Base-by-base conservation (phyloP, 2,329 filamentous ascomycete species). In the Fusarium mangiferae region DNA sequence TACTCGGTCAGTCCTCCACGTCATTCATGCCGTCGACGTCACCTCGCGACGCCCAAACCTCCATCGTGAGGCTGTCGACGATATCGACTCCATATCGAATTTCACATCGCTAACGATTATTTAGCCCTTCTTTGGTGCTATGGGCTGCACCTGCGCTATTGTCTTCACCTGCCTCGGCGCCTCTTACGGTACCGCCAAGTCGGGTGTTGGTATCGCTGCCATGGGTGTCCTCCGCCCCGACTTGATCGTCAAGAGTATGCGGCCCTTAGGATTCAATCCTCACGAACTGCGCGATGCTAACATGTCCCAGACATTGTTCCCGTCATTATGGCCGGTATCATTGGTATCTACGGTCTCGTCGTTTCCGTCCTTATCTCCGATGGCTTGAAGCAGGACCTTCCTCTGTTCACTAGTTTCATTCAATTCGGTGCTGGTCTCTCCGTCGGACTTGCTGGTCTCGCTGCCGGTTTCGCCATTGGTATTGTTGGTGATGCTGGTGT, bases 261-360 rank as follows among this genome's bases (percentile, higher is more conserved):
- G 56, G 68, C 72, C 62, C 42, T 72, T 54, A 33, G 42, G 30
- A 54, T 41, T 26, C 54, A 20, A 30, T 17, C 18, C 26, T 44
- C 24, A 39, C 8, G 22, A 28, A 38, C 7, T 59, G 48, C 42
- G 18, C 26, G 24, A 51, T 72, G 54, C 77, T 82, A 59, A 79
- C 56, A 24, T 22, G 30, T 15, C 28, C 1, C 78, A 98, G 96
- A 98, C 90, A 98, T 98, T 85, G 96, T 98, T 76, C 96, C 96
- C 84, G 96, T 98, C 86, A 98, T 99, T 92, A 99, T 99, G 96
- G 96, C 96, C 89, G 96, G 96, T 98, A 99, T 99, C 86, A 98
- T 99, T 87, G 96, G 94, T 93, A 98, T 99, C 85, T 99, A 96
- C 87, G 94, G 94, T 80, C 90, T 96, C 76, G 94, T 96, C 85